A percentile compares a stretch with the other conserved stretches of the same genome.
Evolutionary conservation across 306 rosid genomes (phyloP).

Genomic region (Fragaria vesca): DNA sequence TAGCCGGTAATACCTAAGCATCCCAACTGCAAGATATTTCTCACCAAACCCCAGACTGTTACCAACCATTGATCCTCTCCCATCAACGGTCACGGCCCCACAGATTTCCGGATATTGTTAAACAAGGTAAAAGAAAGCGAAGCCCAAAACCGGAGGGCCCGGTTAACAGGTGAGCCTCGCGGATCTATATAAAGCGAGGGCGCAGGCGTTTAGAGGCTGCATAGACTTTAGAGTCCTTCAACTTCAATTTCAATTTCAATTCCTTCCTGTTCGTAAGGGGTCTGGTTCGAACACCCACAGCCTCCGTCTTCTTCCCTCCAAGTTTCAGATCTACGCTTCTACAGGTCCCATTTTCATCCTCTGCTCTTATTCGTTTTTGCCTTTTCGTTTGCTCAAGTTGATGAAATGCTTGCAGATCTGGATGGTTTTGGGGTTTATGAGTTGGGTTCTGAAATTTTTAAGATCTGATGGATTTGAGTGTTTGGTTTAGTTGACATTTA

Average conservation of each 20-base stretch:
- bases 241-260: not conserved
- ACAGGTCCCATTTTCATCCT: conserved; percentile 20
- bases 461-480: not conserved
- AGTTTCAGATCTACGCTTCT: conserved; percentile 17
- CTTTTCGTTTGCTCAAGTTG: not conserved
- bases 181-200: conserved; percentile 38
- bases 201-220: not conserved
- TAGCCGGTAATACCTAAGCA: conserved; percentile 27
- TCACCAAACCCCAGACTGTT: conserved; percentile 46
- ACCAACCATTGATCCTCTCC: conserved; percentile 21
- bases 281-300: conserved; percentile 23
- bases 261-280: not conserved
- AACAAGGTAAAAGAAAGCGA: not conserved
- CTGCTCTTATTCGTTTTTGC: not conserved
- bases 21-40: not conserved
- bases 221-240: conserved; percentile 18
- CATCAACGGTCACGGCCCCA: conserved; percentile 25
- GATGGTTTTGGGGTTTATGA: not conserved
- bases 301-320: conserved; percentile 10
- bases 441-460: not conserved
- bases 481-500: not conserved
- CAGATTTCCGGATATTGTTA: not conserved
- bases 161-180: conserved; percentile 27
- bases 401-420: conserved; percentile 38
- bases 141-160: conserved; percentile 28